Base-by-base conservation (phyloP, 306 rosid species). In the Cicer yamashitae region DNA sequence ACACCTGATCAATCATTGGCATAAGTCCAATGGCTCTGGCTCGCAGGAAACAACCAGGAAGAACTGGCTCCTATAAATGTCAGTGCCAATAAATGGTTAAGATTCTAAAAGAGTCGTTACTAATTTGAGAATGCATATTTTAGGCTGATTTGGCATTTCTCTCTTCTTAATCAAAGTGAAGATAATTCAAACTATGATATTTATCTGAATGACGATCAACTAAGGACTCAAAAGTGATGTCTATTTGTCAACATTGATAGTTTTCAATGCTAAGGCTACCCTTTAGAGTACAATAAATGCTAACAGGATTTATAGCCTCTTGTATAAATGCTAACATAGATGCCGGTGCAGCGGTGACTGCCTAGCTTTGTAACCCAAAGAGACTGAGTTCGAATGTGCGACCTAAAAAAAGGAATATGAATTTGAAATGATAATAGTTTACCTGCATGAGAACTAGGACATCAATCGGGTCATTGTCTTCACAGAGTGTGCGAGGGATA, bases 1-100 rank as follows among this genome's bases (percentile, higher is more conserved):
- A 71, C 85, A 93, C 98, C 97, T 89, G 96, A 75, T 96, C 99
- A 84, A 96, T 96, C 99, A 96, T 96, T 41, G 99, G 97, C 97
- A 96, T 96, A 18, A 96, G 85, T 82, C 99, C 98, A 74, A 96
- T 87, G 75, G 98, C 92, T 82, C 79, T 84, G 71, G 99, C 99
- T 82, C 99, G 86, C 71, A 92, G 89, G 82, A 96, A 96, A 83
- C 97, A 90, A 75, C 97, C 96, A 17, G 98, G 92, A 86, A 96
- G 84, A 41, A 96, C 87, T 4, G 99, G 99, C 79, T 96, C 99
- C 97, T 94, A 45, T 39, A n/a, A 72, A 69, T 7, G 64, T 72
- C 52, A 79, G 18, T 48, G 6, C 14, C 51, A 46, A 46, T 1
- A 25, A 25, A 25, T 47, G 52, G 15, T 47, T 47, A 47, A 12